These are phyloP conservation scores for Endotrypanum monterogeii DNA, from an alignment of 208 protist species.

Conservation along the genomic window DNA sequence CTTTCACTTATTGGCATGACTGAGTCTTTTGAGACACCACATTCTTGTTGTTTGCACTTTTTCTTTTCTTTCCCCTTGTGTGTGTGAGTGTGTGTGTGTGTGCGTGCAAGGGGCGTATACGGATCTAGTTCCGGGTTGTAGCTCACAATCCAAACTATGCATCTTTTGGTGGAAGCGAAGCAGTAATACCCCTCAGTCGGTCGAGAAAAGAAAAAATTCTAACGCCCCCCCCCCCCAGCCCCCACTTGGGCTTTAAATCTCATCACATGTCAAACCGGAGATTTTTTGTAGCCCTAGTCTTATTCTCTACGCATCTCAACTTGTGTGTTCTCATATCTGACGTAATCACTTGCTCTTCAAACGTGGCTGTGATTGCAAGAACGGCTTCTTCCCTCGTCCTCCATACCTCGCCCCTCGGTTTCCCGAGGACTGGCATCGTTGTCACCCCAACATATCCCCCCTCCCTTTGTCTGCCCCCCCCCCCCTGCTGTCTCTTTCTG, in stretches of 20 bases:
- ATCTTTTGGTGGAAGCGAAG: too few relatives aligned
- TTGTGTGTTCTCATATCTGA: too few relatives aligned
- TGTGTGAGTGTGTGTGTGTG: background rate
- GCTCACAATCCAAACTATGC: background rate
- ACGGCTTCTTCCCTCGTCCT: background rate
- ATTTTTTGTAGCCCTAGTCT: too few relatives aligned
- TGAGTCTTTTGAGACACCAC: background rate
- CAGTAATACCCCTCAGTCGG: too few relatives aligned
- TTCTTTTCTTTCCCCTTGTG: background rate
- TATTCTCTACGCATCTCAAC: too few relatives aligned
- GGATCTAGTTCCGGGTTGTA: too few relatives aligned
- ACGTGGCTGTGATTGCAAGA: too few relatives aligned
- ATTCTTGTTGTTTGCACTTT: background rate
- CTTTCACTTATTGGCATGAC: background rate
- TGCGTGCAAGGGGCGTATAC: background rate
- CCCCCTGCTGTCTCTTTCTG: background rate
- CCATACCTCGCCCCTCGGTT: background rate
- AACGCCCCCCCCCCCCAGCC: background rate
- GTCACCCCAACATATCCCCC: background rate
- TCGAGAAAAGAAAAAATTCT: background rate
- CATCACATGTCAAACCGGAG: too few relatives aligned
- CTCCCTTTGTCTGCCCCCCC: background rate
- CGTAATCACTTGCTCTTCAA: too few relatives aligned
- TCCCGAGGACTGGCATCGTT: background rate
- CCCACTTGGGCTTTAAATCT: too few relatives aligned